Conservation (phyloP, 306 rosid genomes). For the Cucurbita moschata region DNA sequence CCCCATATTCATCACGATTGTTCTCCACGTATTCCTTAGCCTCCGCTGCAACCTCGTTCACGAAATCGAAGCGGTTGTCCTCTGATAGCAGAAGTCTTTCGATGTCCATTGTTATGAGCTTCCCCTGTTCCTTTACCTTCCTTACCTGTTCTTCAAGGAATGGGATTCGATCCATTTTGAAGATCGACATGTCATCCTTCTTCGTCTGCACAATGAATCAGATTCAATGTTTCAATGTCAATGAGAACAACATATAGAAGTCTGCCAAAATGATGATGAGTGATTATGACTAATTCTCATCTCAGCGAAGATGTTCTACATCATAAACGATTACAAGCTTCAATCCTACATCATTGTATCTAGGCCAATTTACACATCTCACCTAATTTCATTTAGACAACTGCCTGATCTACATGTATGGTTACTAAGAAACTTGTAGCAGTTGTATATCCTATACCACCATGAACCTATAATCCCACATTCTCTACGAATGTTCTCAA, state of each 20-base stretch:
- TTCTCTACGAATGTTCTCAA: background rate
- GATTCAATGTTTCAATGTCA: background rate
- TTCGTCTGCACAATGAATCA: conserved; percentile 30
- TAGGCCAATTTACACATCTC: background rate
- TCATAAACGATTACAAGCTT: background rate
- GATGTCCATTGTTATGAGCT: conserved; percentile 53
- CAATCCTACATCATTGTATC: background rate
- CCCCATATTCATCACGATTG: conserved; percentile 71
- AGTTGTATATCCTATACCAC: background rate
- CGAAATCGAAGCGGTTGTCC: conserved; percentile 72
- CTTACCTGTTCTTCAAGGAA: conserved; percentile 90
- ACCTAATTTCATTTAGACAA: background rate
- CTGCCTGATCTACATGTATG: background rate
- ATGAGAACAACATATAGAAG: too few species aligned
- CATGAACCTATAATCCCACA: background rate
- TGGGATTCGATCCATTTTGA: conserved; percentile 56
- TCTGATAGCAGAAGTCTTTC: conserved; percentile 57
- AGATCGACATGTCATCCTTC: conserved; percentile 41
- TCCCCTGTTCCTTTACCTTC: conserved; percentile 58
- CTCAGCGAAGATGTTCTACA: background rate
- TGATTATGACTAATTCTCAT: background rate
- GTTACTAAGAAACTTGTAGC: background rate
- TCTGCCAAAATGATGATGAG: background rate
- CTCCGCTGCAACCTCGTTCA: conserved; percentile 79
- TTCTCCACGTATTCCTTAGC: conserved; percentile 67